Conservation (phyloP, 768 basidiomycete genomes). For the Boletales sp. region DNA sequence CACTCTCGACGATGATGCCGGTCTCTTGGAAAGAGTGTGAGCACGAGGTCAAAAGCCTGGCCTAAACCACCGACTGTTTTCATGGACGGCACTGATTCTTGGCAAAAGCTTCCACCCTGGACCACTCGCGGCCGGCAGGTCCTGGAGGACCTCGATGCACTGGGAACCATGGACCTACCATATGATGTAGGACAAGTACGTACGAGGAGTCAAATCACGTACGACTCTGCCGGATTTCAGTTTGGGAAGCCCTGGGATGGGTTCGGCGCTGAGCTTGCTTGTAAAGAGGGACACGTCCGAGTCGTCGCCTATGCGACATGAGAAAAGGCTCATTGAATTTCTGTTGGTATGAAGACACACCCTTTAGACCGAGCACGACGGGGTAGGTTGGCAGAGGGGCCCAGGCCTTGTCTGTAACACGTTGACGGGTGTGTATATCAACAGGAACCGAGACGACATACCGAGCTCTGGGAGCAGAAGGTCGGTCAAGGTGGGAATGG, state of each 20-base stretch:
- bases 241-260: conserved; percentile 65
- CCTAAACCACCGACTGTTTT: conserved; percentile 63
- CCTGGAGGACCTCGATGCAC: conserved; percentile 73
- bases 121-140: conserved; percentile 73
- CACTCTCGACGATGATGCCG: conserved; percentile 68
- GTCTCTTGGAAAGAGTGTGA: conserved; percentile 44
- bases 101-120: conserved; percentile 73
- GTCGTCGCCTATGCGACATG: conserved; percentile 39
- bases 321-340: neutral
- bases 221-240: conserved; percentile 71
- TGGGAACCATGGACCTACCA: conserved; percentile 76
- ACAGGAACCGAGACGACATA: conserved; percentile 19
- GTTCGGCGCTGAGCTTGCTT: conserved; percentile 34
- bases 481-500: neutral
- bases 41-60: neutral
- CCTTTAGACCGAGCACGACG: conserved; percentile 73
- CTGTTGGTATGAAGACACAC: conserved; percentile 21
- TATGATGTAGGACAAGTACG: neutral
- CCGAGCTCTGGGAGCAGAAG: conserved; percentile 44
- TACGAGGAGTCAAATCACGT: conserved; percentile 19
- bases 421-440: neutral
- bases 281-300: conserved; percentile 68
- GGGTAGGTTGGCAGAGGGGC: conserved; percentile 83
- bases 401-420: conserved; percentile 56
- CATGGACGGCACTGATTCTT: conserved; percentile 65